A percentile compares a stretch with the other conserved stretches of the same genome.
phyloP scores from a whole-genome alignment of 108 stramenopile genomes.

The Ochromonas danica region DNA sequence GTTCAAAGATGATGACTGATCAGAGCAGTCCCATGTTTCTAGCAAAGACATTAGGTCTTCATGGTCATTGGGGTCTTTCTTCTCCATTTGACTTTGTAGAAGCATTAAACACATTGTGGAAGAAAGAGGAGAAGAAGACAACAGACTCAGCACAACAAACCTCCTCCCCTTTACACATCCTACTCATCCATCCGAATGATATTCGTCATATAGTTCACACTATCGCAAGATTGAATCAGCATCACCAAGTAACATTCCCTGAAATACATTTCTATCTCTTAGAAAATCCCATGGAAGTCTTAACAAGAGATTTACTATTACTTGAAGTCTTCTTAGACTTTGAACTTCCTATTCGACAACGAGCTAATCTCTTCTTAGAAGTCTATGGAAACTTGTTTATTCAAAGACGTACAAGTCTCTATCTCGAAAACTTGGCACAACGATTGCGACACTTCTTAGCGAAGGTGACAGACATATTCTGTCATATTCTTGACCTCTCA shows the following conservation, averaged over 20 bases:
- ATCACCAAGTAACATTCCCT: neutral
- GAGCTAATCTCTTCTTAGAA: constrained; percentile 61
- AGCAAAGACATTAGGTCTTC: constrained; percentile 40
- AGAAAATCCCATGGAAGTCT: constrained; percentile 52
- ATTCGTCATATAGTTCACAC: constrained; percentile 56
- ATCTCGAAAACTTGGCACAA: constrained; percentile 46
- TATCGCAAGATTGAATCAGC: constrained; percentile 32
- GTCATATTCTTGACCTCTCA: constrained; percentile 37
- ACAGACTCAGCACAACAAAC: constrained; percentile 40
- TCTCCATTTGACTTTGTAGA: constrained; percentile 33
- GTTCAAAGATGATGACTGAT: no score
- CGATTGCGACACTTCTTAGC: constrained; percentile 44
- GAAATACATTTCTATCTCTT: constrained; percentile 53
- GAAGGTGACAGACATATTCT: constrained; percentile 6
- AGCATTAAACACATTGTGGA: neutral
- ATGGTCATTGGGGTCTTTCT: constrained; percentile 34
- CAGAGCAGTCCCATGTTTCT: no score
- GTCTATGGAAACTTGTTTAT: constrained; percentile 62
- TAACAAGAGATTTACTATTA: constrained; percentile 63
- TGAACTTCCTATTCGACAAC: constrained; percentile 62
- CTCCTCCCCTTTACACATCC: neutral
- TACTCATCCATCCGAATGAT: constrained; percentile 42
- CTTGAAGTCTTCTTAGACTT: constrained; percentile 56
- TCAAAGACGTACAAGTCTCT: constrained; percentile 57
- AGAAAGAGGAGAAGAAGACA: constrained; percentile 46